Percentiles rank a stretch among this genome's conserved stretches.
These are phyloP conservation scores for Moniliophthora roreri DNA, from an alignment of 1,284 basidiomycete species.

Conservation along the genomic window DNA sequence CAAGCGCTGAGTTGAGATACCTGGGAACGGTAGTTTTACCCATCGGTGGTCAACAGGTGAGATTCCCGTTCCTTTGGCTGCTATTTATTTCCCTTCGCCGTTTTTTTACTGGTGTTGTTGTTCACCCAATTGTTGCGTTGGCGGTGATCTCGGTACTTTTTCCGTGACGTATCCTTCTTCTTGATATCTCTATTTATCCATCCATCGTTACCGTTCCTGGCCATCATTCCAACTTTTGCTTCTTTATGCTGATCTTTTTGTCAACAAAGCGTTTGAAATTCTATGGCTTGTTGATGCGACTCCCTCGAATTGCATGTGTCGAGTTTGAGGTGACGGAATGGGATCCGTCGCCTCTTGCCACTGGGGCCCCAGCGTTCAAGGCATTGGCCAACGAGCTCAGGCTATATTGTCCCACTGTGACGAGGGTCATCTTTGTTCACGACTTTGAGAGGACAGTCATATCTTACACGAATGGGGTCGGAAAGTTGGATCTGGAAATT, in stretches of 20 bases:
- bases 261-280: conserved; percentile 52
- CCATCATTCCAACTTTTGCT: conserved; percentile 7
- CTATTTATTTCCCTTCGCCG: conserved; percentile 10
- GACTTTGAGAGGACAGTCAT: conserved; percentile 60
- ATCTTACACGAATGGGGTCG: conserved; percentile 39
- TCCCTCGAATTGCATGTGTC: conserved; percentile 48
- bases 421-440: conserved; percentile 54
- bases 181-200: not conserved
- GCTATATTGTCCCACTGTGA: conserved; percentile 53
- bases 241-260: conserved; percentile 2
- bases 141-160: not conserved
- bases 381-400: conserved; percentile 58
- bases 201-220: conserved; percentile 4
- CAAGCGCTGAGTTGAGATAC: conserved; percentile 46
- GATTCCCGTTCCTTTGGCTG: conserved; percentile 8
- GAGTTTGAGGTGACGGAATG: conserved; percentile 66
- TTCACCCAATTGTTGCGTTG: no score
- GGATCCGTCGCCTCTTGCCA: conserved; percentile 48
- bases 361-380: conserved; percentile 49
- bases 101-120: not conserved
- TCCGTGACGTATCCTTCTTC: not conserved
- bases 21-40: conserved; percentile 62
- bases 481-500: conserved; percentile 39
- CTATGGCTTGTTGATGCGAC: conserved; percentile 55
- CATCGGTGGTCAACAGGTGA: conserved; percentile 46